phyloP scores from a whole-genome alignment of 306 rosid genomes.

The Cicer yamashitae region DNA sequence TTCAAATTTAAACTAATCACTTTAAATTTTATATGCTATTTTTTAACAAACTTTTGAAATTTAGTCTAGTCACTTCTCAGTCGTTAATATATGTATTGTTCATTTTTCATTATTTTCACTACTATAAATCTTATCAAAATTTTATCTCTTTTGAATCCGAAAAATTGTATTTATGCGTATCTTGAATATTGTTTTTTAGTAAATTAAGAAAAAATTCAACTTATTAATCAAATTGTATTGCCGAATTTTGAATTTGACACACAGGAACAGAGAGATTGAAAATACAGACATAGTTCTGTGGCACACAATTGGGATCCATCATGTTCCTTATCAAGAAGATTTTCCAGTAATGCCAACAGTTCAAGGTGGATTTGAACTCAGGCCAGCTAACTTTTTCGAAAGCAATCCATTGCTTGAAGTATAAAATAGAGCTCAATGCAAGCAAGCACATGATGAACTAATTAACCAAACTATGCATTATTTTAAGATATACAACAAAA shows the following conservation, averaged over 20 bases:
- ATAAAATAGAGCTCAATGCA: neutral
- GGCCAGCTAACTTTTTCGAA: conserved; percentile 87
- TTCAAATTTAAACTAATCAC: too few species aligned
- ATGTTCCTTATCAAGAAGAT: conserved; percentile 84
- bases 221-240: neutral
- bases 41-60: too few species aligned
- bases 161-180: too few species aligned
- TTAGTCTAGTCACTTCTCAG: too few species aligned
- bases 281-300: conserved; percentile 82
- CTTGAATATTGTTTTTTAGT: too few species aligned
- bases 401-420: conserved; percentile 60
- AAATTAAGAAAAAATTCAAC: neutral
- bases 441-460: neutral
- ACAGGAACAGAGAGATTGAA: conserved; percentile 78
- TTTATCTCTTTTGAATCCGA: too few species aligned
- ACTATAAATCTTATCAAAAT: neutral
- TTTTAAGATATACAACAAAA: neutral
- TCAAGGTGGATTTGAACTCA: conserved; percentile 80
- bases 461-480: conserved; percentile 2
- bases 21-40: too few species aligned
- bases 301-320: conserved; percentile 90
- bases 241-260: neutral
- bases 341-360: conserved; percentile 81
- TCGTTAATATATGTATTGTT: too few species aligned
- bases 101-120: neutral